Percentiles rank a stretch among this genome's conserved stretches.
phyloP scores from a whole-genome alignment of 1,139 yeast genomes.

The Yamadazyma diospyri region DNA sequence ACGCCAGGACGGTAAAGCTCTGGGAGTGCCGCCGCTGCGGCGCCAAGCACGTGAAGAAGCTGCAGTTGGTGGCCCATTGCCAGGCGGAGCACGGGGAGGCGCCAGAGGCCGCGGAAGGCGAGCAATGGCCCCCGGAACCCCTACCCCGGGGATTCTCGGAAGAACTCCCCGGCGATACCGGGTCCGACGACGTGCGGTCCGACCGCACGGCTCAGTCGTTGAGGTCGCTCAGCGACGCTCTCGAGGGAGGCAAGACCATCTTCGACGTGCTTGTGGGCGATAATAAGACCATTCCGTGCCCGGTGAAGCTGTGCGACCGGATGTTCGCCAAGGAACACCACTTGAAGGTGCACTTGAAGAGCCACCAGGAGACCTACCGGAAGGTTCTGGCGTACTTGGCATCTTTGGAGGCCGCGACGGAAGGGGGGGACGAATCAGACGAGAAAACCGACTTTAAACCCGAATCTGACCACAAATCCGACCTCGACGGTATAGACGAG shows the following conservation, averaged over 20 bases:
- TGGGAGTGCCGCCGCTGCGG: conserved; percentile 62
- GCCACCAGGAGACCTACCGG: conserved; percentile 46
- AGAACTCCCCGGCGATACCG: neutral
- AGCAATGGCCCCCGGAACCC: too few relatives aligned
- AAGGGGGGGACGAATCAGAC: conserved; percentile 23
- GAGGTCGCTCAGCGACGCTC: conserved; percentile 22
- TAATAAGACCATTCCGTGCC: conserved; percentile 38
- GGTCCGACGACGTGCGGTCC: neutral
- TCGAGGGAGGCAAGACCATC: conserved; percentile 24
- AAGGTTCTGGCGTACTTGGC: conserved; percentile 32
- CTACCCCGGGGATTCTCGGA: neutral
- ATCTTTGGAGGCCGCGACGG: conserved; percentile 23
- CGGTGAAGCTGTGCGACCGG: conserved; percentile 45
- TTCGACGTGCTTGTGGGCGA: conserved; percentile 35
- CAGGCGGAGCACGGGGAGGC: conserved; percentile 35
- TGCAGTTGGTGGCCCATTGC: conserved; percentile 41
- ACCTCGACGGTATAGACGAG: too few relatives aligned
- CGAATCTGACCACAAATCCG: too few relatives aligned
- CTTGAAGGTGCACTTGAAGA: conserved; percentile 47
- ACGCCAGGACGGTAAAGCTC: conserved; percentile 43
- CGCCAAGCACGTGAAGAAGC: conserved; percentile 33
- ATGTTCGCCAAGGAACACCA: conserved; percentile 47
- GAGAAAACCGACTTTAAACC: too few relatives aligned
- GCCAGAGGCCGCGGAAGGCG: conserved; percentile 12
- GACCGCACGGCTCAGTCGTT: conserved; percentile 16